phyloP scores from a whole-genome alignment of 345 rosid species.

The Rhizophora mangle region DNA sequence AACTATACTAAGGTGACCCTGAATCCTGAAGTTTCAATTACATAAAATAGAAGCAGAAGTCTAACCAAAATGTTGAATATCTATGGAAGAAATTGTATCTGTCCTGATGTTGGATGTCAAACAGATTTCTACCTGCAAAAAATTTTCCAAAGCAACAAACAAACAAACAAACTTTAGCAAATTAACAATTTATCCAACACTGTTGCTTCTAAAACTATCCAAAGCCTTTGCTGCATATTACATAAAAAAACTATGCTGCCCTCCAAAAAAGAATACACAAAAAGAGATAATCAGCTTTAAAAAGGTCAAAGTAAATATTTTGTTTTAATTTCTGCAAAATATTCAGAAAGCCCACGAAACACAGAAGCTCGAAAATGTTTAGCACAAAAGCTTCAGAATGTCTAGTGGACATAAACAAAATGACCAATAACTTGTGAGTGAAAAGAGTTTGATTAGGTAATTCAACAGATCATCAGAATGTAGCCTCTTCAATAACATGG shows the following conservation, averaged over 20 bases:
- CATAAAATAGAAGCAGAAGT: slow-evolving; percentile 5
- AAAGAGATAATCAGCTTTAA: not conserved
- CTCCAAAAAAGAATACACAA: not conserved
- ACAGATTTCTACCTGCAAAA: slow-evolving; percentile 96
- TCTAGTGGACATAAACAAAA: not conserved
- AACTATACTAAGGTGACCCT: not conserved
- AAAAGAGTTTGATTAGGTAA: too few relatives aligned
- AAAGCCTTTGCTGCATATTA: not conserved
- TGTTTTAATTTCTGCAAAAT: not conserved
- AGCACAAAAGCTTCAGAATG: not conserved
- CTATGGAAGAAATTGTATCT: slow-evolving; percentile 70
- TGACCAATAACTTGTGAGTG: too few relatives aligned
- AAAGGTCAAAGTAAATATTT: not conserved
- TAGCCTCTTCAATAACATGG: not conserved
- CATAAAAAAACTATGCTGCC: not conserved
- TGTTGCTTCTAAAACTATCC: not conserved
- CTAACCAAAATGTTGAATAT: slow-evolving; percentile 88
- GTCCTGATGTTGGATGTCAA: slow-evolving; percentile 90
- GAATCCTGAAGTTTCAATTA: not conserved
- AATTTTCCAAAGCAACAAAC: not conserved
- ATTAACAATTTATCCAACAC: not conserved
- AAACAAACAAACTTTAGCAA: not conserved
- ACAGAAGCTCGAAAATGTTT: not conserved
- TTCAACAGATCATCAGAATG: not conserved
- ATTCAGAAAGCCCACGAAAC: not conserved